phyloP scores from a whole-genome alignment of 768 basidiomycete genomes.

The Collybia nuda region DNA sequence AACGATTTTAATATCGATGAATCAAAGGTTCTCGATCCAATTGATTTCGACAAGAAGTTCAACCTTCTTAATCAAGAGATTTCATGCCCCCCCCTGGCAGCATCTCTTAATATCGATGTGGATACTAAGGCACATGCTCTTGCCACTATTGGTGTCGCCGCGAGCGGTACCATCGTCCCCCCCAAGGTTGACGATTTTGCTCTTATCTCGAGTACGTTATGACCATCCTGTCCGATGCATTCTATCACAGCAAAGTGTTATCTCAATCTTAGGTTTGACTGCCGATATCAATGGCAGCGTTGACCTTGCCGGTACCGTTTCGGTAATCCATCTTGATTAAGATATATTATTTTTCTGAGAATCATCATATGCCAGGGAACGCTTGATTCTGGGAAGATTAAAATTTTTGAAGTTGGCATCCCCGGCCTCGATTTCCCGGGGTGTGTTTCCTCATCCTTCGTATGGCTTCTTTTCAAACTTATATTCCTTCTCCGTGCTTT shows the following conservation, averaged over 20 bases:
- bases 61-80: slow-evolving; percentile 24
- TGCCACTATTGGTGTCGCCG: slow-evolving; percentile 37
- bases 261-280: slow-evolving; percentile 20
- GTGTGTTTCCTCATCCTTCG: slow-evolving; percentile 13
- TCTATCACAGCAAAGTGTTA: slow-evolving; percentile 10
- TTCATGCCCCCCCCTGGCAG: slow-evolving; percentile 27
- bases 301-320: slow-evolving; percentile 30
- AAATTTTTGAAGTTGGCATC: slow-evolving; percentile 10
- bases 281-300: slow-evolving; percentile 36
- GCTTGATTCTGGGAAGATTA: slow-evolving; percentile 11
- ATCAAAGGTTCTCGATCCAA: slow-evolving; percentile 16
- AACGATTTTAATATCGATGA: slow-evolving; percentile 21
- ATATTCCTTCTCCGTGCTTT: not conserved
- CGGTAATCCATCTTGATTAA: slow-evolving; percentile 16
- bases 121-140: slow-evolving; percentile 31
- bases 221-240: not conserved
- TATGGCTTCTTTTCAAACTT: not conserved
- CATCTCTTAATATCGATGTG: slow-evolving; percentile 25
- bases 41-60: slow-evolving; percentile 15
- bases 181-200: slow-evolving; percentile 35
- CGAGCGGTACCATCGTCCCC: slow-evolving; percentile 44
- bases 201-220: slow-evolving; percentile 27
- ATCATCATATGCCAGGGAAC: slow-evolving; percentile 3
- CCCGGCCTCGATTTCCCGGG: slow-evolving; percentile 18
- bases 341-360: not conserved